Evolutionary conservation across 108 stramenopile species (phyloP), one percentile per base, ranked within the genome.

Genomic region (Epipyxis sp.): DNA sequence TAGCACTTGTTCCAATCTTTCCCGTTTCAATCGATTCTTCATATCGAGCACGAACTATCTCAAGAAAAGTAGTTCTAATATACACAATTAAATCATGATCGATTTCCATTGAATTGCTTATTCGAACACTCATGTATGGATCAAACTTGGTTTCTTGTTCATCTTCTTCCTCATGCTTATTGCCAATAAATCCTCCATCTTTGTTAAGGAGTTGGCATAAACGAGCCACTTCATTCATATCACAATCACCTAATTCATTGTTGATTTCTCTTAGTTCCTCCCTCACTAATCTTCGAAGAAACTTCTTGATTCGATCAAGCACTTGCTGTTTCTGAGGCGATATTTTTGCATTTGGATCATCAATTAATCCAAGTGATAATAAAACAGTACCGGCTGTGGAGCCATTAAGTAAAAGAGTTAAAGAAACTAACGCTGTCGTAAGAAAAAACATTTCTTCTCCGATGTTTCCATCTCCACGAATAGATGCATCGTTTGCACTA

Each of bases 371-470:
- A 10, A 74, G 34, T 3, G 27, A 13, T 43, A 57, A 39, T 29
- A 74, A 42, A 20, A 74, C 44, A 43, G 71, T 27, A 16, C 43
- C 27, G 6, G 71, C n/a, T 34, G 71, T 74, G 6, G 71, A 43
- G 27, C 42, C 71, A 74, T 74, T 74, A 34, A 85, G 40, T 1
- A 82, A 37, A 1, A 85, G 80, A 16, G 84, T 82, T 6, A 85
- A 37, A 1, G 78, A 20, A 0, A 71, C 76, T 79, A 27, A 80
- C 84, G 0, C 77, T 54, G 34, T 79, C 62, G 41, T 79, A 54
- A 45, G 82, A 82, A 65, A 82, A 59, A 32, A 65, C 20, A 3
- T 32, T 29, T 35, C 30, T 32, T 32, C 30, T 65, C 34, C 34
- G 35, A 78, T 25, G 32, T 35, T 37, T 1, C 42, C 59, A 37